Evolutionary conservation across 164 flowering plant genomes (phyloP), one percentile per base, ranked within the genome.

Genomic region (Sedum album): DNA sequence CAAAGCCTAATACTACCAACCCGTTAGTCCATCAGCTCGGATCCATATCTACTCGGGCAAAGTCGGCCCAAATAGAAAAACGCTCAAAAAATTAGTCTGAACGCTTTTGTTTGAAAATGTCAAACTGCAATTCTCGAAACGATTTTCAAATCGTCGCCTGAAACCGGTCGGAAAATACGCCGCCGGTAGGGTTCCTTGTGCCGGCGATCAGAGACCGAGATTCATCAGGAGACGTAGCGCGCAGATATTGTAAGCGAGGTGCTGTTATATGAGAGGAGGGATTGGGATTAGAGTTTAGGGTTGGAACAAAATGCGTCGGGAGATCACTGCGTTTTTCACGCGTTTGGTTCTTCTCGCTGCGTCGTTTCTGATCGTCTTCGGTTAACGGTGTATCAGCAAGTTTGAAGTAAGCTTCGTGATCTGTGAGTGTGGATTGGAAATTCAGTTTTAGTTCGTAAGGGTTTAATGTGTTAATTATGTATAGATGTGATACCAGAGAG

Each of bases 261-360:
- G 57, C 21, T 51, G 57, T 51, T 25, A 51, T 9, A 51, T 51
- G 57, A 51, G 57, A 9, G 1, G 25, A 9, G 53, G 18, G 53
- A 48, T 48, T 21, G 53, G 53, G 23, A 48, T 48, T 48, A 18
- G 53, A 17, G 21, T 2, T 48, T 11, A 18, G n/a, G 53, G n/a
- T 23, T 5, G 57, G 26, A 51, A 51, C 57, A 51, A 65, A 69
- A 85, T 85, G 92, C 80, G 79, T 69, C 77, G 84, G 68, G 87
- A 69, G 69, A 78, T 85, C 76, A 80, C 82, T 31, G 26, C 66
- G 44, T 75, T 82, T 35, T 0, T 78, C 5, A 83, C 77, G 48
- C 86, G 84, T 3, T 74, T 87, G 39, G 75, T 79, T 70, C 69
- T 84, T 30, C 49, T 81, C 41, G 72, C 70, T 60, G 75, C 68